Base-by-base conservation (phyloP, 1,284 basidiomycete species). In the Garcileccinum viscosum region DNA sequence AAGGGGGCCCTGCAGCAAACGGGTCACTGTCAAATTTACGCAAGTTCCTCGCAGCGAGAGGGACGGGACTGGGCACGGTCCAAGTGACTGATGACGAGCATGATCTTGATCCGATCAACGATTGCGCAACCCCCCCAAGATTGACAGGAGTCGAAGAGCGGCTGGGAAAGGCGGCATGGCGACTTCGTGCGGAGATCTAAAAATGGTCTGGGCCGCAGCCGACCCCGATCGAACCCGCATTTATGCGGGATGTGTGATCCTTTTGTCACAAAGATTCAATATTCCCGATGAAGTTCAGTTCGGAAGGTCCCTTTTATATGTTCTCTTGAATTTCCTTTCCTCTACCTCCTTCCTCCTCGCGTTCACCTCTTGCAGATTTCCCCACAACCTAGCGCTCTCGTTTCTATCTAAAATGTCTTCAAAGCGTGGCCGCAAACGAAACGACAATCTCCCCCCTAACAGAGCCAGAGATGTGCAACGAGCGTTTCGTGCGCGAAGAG, bases 381-480 rank as follows among this genome's bases (percentile, higher is more conserved):
- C 63, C 64, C 65, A 69, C 40, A 62, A 53, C 63, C 32, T 42
- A 67, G 56, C 64, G 50, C 62, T 67, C 33, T 59, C 64, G 24
- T 63, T 67, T 69, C 69, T 70, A 71, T 56, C 50, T 70, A 72
- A 64, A 69, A 93, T 93, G 92, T 93, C 92, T 73, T 94, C 93
- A 69, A 94, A 93, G 82, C 90, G 95, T 75, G 95, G 95, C 71
- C 90, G 95, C 77, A 96, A 96, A 80, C 88, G 95, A 80, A 96
- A 97, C 83, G 94, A 96, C 82, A 93, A 93, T 77, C 89, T 97
- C 50, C 95, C 95, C 72, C 95, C 95, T 42, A 96, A 96, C 77
- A 90, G 95, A 71, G 95, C 96, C 37, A 86, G 95, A 67, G 95
- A 97, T 79, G 95, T 97, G 38, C 95, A 98, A 81, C 86, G 95